Evolutionary conservation across 2,329 filamentous ascomycete genomes (phyloP).

Genomic region (Rhytidhysteron rufulum): DNA sequence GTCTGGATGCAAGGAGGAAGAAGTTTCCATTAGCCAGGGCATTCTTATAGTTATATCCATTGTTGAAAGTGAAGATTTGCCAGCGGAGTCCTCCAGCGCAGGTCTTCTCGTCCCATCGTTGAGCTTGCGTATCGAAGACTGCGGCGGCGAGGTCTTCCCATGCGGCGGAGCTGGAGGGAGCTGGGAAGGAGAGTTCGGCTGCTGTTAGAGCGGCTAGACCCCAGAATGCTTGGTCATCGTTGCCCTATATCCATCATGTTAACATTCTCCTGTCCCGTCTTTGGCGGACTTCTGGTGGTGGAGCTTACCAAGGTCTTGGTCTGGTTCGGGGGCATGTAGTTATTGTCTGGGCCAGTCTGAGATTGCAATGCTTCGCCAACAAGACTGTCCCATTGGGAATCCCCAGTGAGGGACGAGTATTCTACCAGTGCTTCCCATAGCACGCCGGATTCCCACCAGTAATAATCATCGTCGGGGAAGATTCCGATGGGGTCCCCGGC

Average conservation of each 20-base stretch:
- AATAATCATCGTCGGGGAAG: conserved; percentile 15
- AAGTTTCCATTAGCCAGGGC: conserved; percentile 70
- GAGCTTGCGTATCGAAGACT: conserved; percentile 66
- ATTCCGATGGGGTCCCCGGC: conserved; percentile 11
- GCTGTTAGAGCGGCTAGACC: conserved; percentile 63
- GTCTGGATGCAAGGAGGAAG: conserved; percentile 72
- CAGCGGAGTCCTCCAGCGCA: conserved; percentile 71
- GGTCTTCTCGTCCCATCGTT: conserved; percentile 61
- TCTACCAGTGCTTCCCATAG: conserved; percentile 25
- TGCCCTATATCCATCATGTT: conserved; percentile 46
- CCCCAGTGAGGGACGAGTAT: conserved; percentile 42
- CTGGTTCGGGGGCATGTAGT: conserved; percentile 39
- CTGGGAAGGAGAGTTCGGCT: conserved; percentile 62
- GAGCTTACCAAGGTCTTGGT: conserved; percentile 9
- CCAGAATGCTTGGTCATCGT: conserved; percentile 72
- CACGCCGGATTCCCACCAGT: conserved; percentile 20
- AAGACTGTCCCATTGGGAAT: conserved; percentile 36
- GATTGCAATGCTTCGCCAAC: conserved; percentile 37
- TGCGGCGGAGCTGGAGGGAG: conserved; percentile 41
- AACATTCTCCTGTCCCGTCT: too few species aligned
- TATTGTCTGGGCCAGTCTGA: conserved; percentile 30
- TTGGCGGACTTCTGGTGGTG: too few species aligned
- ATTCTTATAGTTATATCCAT: conserved; percentile 77
- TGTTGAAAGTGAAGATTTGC: conserved; percentile 74
- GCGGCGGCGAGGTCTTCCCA: conserved; percentile 65